A percentile compares a stretch with the other conserved stretches of the same genome.
Evolutionary conservation across 305 asterid species (phyloP).

Genomic region (Fraxinus xanthoxyloides): DNA sequence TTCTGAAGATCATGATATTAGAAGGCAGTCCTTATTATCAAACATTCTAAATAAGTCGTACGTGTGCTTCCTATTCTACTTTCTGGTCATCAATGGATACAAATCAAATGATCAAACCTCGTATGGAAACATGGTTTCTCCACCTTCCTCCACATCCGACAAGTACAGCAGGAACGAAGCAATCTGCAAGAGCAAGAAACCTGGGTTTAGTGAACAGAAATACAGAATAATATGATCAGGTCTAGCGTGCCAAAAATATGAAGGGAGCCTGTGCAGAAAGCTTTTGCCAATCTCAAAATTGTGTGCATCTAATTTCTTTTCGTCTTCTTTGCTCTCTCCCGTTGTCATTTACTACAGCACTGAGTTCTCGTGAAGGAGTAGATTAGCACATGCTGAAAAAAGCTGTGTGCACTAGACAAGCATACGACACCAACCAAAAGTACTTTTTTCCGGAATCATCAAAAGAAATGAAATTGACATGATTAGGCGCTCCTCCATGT

Average conservation of each 20-base stretch:
- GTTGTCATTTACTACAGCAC: not conserved
- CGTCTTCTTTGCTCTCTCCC: not conserved
- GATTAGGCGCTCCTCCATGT: not conserved
- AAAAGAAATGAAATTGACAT: not conserved
- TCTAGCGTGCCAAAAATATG: not conserved
- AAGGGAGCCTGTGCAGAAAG: not conserved
- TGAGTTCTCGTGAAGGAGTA: not conserved
- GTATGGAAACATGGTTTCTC: conserved; percentile 85
- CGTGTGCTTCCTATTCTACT: not conserved
- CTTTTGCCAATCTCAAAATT: not conserved
- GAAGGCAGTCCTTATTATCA: not conserved
- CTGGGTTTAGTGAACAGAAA: conserved; percentile 7
- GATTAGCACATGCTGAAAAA: not conserved
- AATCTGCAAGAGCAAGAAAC: conserved; percentile 37
- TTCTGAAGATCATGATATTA: conserved; percentile 41
- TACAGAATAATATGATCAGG: not conserved
- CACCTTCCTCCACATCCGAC: conserved; percentile 86
- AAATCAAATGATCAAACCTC: conserved; percentile 47
- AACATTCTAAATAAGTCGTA: not conserved
- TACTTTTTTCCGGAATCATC: not conserved
- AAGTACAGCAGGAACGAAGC: conserved; percentile 79
- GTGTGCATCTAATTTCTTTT: not conserved
- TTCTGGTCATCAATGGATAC: not conserved
- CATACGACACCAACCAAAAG: not conserved
- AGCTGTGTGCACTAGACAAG: not conserved